Evolutionary conservation across 352 stramenopile species (phyloP).

Genomic region (Phytophthora uliginosa): DNA sequence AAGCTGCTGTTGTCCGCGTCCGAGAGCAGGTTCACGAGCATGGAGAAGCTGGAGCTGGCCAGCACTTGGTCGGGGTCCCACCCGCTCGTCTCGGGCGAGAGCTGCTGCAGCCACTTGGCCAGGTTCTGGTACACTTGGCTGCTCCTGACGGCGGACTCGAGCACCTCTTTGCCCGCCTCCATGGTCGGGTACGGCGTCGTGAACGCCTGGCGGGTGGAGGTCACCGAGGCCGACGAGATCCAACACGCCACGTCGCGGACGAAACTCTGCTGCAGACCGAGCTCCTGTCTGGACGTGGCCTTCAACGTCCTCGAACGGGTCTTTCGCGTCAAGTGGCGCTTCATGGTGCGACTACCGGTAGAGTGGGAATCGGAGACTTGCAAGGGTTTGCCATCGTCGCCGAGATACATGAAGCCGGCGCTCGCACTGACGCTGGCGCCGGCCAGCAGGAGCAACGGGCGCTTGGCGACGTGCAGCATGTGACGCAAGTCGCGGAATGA

Average conservation of each 20-base stretch:
- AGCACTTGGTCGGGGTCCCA: conserved; percentile 62
- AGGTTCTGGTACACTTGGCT: conserved; percentile 54
- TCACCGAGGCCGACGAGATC: conserved; percentile 71
- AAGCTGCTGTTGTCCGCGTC: conserved; percentile 32
- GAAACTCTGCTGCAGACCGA: conserved; percentile 79
- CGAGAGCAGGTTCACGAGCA: conserved; percentile 69
- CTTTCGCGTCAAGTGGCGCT: conserved; percentile 27
- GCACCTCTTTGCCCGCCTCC: conserved; percentile 20
- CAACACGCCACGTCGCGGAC: conserved; percentile 74
- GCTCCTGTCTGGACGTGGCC: conserved; percentile 59
- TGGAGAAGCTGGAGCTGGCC: conserved; percentile 67
- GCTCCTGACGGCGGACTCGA: conserved; percentile 25
- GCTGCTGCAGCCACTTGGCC: conserved; percentile 56
- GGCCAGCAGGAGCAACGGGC: conserved; percentile 63
- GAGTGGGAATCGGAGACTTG: not conserved
- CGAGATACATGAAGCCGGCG: conserved; percentile 58
- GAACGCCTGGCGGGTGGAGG: conserved; percentile 64
- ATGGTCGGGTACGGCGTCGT: conserved; percentile 33
- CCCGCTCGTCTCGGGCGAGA: conserved; percentile 37
- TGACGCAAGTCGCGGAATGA: conserved; percentile 23
- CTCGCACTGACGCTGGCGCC: conserved; percentile 63
- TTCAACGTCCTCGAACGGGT: conserved; percentile 35
- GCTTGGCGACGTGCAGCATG: conserved; percentile 61
- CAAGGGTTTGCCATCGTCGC: conserved; percentile 44
- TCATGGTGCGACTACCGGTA: conserved; percentile 9